Evolutionary conservation across 345 rosid genomes (phyloP), one percentile per base, ranked within the genome.

Genomic region (Citrus cavaleriei): DNA sequence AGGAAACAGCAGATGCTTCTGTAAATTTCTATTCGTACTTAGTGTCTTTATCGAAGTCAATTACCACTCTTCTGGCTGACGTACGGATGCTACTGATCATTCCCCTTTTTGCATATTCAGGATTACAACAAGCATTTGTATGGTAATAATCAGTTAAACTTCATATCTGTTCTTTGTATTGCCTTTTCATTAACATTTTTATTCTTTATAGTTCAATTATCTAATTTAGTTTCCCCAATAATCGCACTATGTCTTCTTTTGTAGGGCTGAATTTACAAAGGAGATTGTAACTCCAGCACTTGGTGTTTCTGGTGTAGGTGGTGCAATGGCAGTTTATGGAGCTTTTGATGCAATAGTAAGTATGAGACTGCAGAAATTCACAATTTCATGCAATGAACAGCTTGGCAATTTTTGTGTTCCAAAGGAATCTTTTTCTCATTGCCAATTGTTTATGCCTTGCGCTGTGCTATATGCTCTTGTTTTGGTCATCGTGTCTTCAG

Each of bases 101-200:
- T 59, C 99, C 98, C 37, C 93, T 95, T 35, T 88, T 92, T 72
- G 94, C 95, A 51, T 95, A 95, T 83, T 93, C 97, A 73, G 99
- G 98, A 81, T 81, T 93, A 74, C 99, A 95, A 77, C 99, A 95
- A 81, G 97, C 98, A 82, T 95, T 93, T 87, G 97, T 93, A 54
- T 93, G 99, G 99, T 93, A 90, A 25, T 72, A 40, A 75, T 75
- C 42, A 28, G 65, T 76, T 21, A 57, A 12, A 19, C 78, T 78
- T 62, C 35, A 61, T 35, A 28, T 25, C 8, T 59, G 0, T 64
- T 7, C 30, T 68, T 30, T 61, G 30, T 59, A n/a, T 61, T 58
- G 79, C 77, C 69, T n/a, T 67, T 64, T 9, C 64, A 9, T 34
- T 70, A 57, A 58, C 72, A 57, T 7, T 51, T 62, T 27, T 19